Evolutionary conservation across 2,329 filamentous ascomycete species (phyloP).

Genomic region (Colletotrichum lupini): DNA sequence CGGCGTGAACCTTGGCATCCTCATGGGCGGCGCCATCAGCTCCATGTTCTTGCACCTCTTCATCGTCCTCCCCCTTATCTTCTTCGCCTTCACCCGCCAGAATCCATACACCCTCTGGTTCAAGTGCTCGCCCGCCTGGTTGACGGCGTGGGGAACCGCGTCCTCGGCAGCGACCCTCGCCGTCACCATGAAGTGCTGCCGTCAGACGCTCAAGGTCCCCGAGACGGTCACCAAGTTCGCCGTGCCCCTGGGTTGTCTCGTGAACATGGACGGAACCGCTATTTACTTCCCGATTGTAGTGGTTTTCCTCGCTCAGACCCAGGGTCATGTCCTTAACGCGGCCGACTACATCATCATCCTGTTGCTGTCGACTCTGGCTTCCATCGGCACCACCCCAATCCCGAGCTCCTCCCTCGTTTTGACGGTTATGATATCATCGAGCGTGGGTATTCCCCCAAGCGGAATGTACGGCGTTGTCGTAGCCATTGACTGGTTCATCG

Average conservation of each 20-base stretch:
- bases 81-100: constrained; percentile 51
- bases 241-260: constrained; percentile 58
- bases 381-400: constrained; percentile 65
- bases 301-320: constrained; percentile 62
- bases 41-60: constrained; percentile 60
- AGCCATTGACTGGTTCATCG: constrained; percentile 67
- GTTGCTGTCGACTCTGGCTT: constrained; percentile 60
- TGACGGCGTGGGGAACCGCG: constrained; percentile 65
- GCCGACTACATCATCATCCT: constrained; percentile 61
- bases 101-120: constrained; percentile 62
- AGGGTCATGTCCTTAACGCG: constrained; percentile 54
- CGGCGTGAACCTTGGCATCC: constrained; percentile 59
- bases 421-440: constrained; percentile 61
- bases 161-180: constrained; percentile 64
- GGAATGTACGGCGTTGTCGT: constrained; percentile 64
- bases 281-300: constrained; percentile 66
- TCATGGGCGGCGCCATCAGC: constrained; percentile 58
- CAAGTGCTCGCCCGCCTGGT: constrained; percentile 61
- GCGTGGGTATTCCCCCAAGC: constrained; percentile 56
- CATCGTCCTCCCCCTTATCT: constrained; percentile 56
- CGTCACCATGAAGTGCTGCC: constrained; percentile 56
- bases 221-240: constrained; percentile 57
- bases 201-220: constrained; percentile 51
- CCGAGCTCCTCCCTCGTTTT: constrained; percentile 63
- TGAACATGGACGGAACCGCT: constrained; percentile 66